Conservation (phyloP, 495 filamentous ascomycete species). For the Aspergillus cristatus region DNA sequence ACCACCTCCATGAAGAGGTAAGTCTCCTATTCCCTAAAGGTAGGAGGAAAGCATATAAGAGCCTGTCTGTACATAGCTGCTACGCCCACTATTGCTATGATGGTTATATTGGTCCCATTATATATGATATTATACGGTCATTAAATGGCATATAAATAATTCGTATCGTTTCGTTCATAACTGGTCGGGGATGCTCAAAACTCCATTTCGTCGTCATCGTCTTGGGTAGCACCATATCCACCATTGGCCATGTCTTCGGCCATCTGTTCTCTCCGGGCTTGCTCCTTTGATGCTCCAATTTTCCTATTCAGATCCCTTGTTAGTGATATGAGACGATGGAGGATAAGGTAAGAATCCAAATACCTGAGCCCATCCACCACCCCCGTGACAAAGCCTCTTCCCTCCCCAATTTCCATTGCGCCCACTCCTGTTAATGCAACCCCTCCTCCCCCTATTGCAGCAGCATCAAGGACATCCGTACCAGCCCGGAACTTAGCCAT, state of each 20-base stretch:
- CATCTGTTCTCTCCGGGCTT: constrained; percentile 38
- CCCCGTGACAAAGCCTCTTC: constrained; percentile 70
- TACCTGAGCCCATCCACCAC: constrained; percentile 80
- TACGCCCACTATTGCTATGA: too few species aligned
- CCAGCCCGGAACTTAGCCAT: constrained; percentile 80
- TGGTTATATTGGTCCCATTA: too few species aligned
- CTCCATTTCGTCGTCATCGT: constrained; percentile 42
- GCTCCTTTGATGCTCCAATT: constrained; percentile 40
- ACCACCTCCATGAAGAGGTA: too few species aligned
- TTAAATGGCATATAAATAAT: neutral
- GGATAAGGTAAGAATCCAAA: constrained; percentile 2
- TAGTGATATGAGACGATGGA: neutral
- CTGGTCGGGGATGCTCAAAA: constrained; percentile 15
- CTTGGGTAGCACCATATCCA: constrained; percentile 31
- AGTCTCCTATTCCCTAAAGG: too few species aligned
- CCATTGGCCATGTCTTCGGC: constrained; percentile 34
- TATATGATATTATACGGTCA: too few species aligned
- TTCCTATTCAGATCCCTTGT: constrained; percentile 13
- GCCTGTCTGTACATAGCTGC: too few species aligned
- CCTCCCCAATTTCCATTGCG: constrained; percentile 83
- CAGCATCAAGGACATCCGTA: constrained; percentile 58
- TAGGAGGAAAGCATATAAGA: too few species aligned
- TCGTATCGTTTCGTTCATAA: too few species aligned
- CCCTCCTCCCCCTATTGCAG: constrained; percentile 51
- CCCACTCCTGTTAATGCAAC: constrained; percentile 76